A percentile compares a stretch with the other conserved stretches of the same genome.
These are phyloP conservation scores for Tylopilus subfusipes DNA, from an alignment of 768 basidiomycete species.

Conservation along the genomic window DNA sequence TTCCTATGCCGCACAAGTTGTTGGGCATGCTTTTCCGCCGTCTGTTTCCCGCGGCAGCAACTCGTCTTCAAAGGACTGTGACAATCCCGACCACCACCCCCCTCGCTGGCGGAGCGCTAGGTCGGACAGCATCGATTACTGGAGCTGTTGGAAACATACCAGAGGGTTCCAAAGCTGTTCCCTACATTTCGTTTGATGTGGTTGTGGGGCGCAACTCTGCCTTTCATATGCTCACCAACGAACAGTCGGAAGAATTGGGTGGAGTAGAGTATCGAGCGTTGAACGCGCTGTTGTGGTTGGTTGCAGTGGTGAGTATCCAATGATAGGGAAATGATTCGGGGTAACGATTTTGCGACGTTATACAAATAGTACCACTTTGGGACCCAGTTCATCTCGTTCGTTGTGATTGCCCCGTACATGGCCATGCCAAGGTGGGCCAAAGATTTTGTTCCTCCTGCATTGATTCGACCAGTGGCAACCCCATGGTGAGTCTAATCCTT, in stretches of 20 bases:
- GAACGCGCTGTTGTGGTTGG: constrained; percentile 77
- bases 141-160: constrained; percentile 20
- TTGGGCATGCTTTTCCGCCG: constrained; percentile 45
- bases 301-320: constrained; percentile 55
- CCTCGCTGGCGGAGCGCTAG: constrained; percentile 34
- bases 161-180: constrained; percentile 50
- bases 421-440: constrained; percentile 53
- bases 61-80: constrained; percentile 59
- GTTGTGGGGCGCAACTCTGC: constrained; percentile 79
- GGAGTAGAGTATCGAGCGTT: constrained; percentile 91
- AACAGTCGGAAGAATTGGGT: constrained; percentile 88
- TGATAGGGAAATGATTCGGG: not conserved
- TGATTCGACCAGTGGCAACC: constrained; percentile 52
- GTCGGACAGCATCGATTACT: constrained; percentile 22
- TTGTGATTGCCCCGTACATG: constrained; percentile 81
- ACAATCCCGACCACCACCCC: constrained; percentile 75
- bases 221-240: constrained; percentile 65
- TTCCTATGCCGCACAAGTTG: constrained; percentile 65
- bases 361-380: constrained; percentile 76
- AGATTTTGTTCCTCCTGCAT: constrained; percentile 57
- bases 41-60: constrained; percentile 62
- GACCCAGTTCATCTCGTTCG: constrained; percentile 63
- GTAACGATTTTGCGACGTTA: too few species aligned
- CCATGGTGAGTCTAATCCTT: constrained; percentile 52
- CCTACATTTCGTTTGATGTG: constrained; percentile 86